These are phyloP conservation scores for Eimeria acervulina DNA, from an alignment of 169 alveolate species.

Conservation along the genomic window DNA sequence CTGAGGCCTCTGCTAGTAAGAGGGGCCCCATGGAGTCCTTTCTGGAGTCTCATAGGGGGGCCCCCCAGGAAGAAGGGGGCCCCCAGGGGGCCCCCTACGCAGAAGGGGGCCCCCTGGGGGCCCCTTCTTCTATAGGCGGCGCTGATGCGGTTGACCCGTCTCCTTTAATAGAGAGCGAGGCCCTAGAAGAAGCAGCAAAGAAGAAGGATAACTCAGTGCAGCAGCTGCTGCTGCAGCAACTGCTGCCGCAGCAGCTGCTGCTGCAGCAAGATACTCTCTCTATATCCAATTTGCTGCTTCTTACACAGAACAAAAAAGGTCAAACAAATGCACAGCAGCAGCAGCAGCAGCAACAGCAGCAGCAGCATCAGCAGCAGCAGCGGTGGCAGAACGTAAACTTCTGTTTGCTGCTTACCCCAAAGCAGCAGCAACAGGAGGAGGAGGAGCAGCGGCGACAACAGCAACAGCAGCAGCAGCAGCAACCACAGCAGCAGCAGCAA, in stretches of 20 bases:
- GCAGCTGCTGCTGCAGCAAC: constrained; percentile 15
- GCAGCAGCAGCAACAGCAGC: constrained; percentile 25
- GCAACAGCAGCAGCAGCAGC: too few species aligned
- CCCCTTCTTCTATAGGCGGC: too few species aligned
- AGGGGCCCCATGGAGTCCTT: too few species aligned
- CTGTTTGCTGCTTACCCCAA: not conserved
- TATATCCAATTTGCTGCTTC: not conserved
- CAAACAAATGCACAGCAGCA: not conserved
- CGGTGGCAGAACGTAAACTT: not conserved
- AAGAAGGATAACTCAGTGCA: not conserved
- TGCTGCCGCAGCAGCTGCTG: constrained; percentile 11
- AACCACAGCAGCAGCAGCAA: not conserved
- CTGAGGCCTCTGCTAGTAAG: too few species aligned
- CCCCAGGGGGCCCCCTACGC: too few species aligned
- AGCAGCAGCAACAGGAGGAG: not conserved
- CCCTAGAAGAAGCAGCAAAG: too few species aligned
- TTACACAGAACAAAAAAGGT: not conserved
- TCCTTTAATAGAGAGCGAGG: too few species aligned
- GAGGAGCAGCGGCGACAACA: not conserved
- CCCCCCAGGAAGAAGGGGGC: not conserved
- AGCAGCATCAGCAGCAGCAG: constrained; percentile 18
- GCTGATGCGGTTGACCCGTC: too few species aligned
- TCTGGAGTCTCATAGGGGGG: too few species aligned
- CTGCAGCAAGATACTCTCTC: not conserved
- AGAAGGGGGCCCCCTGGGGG: too few species aligned